Conservation (phyloP, 805 yeast species). For the Diddensiella santjacobensis region DNA sequence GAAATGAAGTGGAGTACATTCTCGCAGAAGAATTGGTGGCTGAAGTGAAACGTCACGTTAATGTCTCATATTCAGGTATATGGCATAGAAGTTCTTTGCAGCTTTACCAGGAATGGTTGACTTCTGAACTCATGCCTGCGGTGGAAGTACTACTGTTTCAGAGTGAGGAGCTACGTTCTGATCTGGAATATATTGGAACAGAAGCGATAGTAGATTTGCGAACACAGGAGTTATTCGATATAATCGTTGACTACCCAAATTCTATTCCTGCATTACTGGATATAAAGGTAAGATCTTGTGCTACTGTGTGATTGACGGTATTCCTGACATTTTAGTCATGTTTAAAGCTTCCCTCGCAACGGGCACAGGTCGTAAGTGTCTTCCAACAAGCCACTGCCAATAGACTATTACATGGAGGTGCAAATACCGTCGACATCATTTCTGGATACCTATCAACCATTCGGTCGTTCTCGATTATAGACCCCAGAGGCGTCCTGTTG, state of each 20-base stretch:
- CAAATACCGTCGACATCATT: conserved; percentile 70
- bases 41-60: conserved; percentile 18
- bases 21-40: conserved; percentile 21
- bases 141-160: conserved; percentile 15
- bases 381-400: conserved; percentile 46
- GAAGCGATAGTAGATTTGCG: conserved; percentile 40
- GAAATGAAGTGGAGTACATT: conserved; percentile 19
- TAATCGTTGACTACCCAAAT: conserved; percentile 51
- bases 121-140: conserved; percentile 5
- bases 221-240: conserved; percentile 54
- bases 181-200: conserved; percentile 13
- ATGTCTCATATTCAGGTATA: conserved; percentile 7
- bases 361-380: conserved; percentile 47
- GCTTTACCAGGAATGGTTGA: conserved; percentile 17
- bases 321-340: conserved; percentile 32
- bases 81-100: conserved; percentile 17
- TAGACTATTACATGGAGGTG: conserved; percentile 70
- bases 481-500: conserved; percentile 79
- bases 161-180: neutral
- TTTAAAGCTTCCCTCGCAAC: conserved; percentile 44
- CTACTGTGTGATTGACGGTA: neutral
- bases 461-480: conserved; percentile 67
- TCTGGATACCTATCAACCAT: conserved; percentile 67
- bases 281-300: conserved; percentile 34
- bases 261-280: conserved; percentile 56